Base-by-base conservation (phyloP, 495 filamentous ascomycete species). In the Podospora bellae-mahoneyi region DNA sequence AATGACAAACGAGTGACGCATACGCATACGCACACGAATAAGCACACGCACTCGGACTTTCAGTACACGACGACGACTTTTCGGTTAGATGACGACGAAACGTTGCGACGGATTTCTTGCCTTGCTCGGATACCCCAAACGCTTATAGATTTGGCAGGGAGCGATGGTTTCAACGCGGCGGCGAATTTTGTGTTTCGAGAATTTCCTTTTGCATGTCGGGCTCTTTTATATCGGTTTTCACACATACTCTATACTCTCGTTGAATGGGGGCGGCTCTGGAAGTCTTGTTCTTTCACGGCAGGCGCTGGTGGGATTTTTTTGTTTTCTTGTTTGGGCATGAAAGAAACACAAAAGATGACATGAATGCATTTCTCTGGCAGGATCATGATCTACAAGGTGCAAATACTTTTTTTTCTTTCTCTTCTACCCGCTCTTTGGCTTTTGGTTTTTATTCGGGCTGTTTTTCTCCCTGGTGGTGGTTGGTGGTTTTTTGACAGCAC, bases 1-100 rank as follows among this genome's bases (percentile, higher is more conserved):
- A 74, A 73, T 77, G 64, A 77, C 58, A 48, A 60, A 56, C 10
- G n/a, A 30, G 61, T 20, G 26, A 30, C 44, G 34, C 53, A 27
- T 23, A 57, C 26, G 20, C 53, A 39, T 23, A 57, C 26, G 9
- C 39, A 48, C 39, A 48, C 39, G 39, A 48, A 48, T 48, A 48
- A 48, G 65, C 28, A 44, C 5, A 63, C 61, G 13, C 6, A 63
- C n/a, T 39, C 30, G 32, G 23, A 23, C 23, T 23, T 23, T 23
- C 23, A 1, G 61, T 63, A 63, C 18, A 20, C 23, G 23, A 19
- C n/a, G 28, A 63, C 61, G 61, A 63, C 16, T 32, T 63, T 63
- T 62, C 26, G 30, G 30, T n/a, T n/a, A 44, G 18, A 63, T 19
- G 61, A 63, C 30, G 26, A 61, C 16, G 26, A 61, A n/a, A 64